Conservation (phyloP, 495 filamentous ascomycete species). For the Aspergillus sparsus region DNA sequence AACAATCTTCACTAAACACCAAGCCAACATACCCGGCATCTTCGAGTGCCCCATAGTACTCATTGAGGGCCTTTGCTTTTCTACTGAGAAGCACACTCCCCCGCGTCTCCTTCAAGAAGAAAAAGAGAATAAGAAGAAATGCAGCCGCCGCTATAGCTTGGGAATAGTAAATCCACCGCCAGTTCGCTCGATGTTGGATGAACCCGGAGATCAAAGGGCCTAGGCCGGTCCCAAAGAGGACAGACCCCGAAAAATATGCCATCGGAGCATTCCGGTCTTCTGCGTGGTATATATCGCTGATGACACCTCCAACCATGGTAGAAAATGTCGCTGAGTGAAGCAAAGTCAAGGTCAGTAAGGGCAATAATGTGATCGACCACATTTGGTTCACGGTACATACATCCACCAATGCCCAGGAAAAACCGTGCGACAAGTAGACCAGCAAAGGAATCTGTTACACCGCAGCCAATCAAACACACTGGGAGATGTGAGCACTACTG, state of each 20-base stretch:
- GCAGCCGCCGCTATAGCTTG: slow-evolving; percentile 71
- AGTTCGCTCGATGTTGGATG: slow-evolving; percentile 65
- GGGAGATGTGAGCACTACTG: background rate
- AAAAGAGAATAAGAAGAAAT: slow-evolving; percentile 61
- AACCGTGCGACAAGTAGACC: slow-evolving; percentile 80
- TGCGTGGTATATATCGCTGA: slow-evolving; percentile 83
- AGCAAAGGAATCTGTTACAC: slow-evolving; percentile 65
- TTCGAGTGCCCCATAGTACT: slow-evolving; percentile 77
- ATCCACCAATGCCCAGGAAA: slow-evolving; percentile 73
- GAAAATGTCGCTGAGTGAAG: slow-evolving; percentile 63
- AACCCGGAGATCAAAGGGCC: slow-evolving; percentile 74
- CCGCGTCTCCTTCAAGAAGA: slow-evolving; percentile 80
- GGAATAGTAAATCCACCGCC: slow-evolving; percentile 92
- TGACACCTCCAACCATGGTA: slow-evolving; percentile 91
- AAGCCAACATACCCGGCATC: slow-evolving; percentile 65
- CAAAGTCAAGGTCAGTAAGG: slow-evolving; percentile 13
- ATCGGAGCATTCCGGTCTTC: slow-evolving; percentile 84
- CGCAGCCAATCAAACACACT: slow-evolving; percentile 73
- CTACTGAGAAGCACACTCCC: slow-evolving; percentile 78
- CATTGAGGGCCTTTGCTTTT: slow-evolving; percentile 73
- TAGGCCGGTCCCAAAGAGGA: slow-evolving; percentile 77
- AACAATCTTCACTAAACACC: slow-evolving; percentile 25
- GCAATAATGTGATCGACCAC: background rate
- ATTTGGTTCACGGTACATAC: slow-evolving; percentile 29
- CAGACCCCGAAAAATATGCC: slow-evolving; percentile 77